Evolutionary conservation across 208 protist species (phyloP).

Genomic region (Acanthamoeba quina): DNA sequence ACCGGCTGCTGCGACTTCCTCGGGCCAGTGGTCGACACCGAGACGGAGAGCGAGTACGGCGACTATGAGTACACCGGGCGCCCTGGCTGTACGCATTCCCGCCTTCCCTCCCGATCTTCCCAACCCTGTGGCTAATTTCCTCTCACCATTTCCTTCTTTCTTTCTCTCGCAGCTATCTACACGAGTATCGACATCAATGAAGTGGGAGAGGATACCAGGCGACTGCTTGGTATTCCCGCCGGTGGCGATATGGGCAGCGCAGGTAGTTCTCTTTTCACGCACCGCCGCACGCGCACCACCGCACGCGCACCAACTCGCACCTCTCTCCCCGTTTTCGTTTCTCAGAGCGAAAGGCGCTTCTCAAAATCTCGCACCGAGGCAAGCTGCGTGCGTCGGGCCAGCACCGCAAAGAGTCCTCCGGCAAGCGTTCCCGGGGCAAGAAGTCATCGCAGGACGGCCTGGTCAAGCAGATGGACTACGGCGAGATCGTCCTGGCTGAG

Average conservation of each 20-base stretch:
- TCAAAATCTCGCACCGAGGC: slow-evolving; percentile 45
- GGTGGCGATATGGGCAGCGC: neutral
- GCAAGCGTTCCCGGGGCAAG: neutral
- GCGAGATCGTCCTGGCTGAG: slow-evolving; percentile 57
- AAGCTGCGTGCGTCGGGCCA: neutral
- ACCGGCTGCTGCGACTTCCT: neutral
- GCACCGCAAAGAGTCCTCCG: neutral
- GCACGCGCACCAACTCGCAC: neutral
- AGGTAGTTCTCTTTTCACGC: neutral
- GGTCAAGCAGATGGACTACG: slow-evolving; percentile 74
- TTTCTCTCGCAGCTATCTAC: slow-evolving; percentile 23
- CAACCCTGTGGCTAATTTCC: neutral
- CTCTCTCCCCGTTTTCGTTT: neutral
- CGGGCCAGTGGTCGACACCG: neutral
- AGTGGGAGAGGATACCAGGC: slow-evolving; percentile 37
- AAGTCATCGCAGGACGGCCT: slow-evolving; percentile 24
- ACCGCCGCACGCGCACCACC: neutral
- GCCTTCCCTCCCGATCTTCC: neutral
- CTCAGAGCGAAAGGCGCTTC: slow-evolving; percentile 13
- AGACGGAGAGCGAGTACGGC: slow-evolving; percentile 12
- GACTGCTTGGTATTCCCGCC: slow-evolving; percentile 33
- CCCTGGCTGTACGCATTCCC: neutral
- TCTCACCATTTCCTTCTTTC: neutral
- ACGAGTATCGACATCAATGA: slow-evolving; percentile 60
- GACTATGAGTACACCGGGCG: slow-evolving; percentile 30